phyloP scores from a whole-genome alignment of 495 filamentous ascomycete species.

The Aspergillus incahuasiensis region DNA sequence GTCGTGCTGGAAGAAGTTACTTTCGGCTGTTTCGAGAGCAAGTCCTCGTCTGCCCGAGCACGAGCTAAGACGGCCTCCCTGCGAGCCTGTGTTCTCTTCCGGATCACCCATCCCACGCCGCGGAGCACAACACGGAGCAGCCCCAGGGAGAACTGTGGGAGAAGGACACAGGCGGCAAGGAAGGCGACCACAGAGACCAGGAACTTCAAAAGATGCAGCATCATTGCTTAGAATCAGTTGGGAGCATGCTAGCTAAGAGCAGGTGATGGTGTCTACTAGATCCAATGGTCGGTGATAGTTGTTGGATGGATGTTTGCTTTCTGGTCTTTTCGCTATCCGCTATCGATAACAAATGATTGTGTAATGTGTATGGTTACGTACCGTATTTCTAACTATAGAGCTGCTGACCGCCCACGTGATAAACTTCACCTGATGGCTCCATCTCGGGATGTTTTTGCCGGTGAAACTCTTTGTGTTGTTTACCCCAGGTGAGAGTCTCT shows the following conservation, averaged over 20 bases:
- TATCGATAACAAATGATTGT: constrained; percentile 12
- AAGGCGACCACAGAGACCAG: constrained; percentile 32
- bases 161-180: constrained; percentile 31
- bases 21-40: constrained; percentile 35
- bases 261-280: not conserved
- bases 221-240: constrained; percentile 14
- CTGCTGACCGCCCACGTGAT: constrained; percentile 10
- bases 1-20: constrained; percentile 17
- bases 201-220: constrained; percentile 36
- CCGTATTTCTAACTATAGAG: not conserved
- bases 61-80: constrained; percentile 57
- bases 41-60: constrained; percentile 55
- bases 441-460: constrained; percentile 8
- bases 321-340: constrained; percentile 16
- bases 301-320: constrained; percentile 7
- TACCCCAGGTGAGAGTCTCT: not conserved
- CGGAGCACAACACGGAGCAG: constrained; percentile 37
- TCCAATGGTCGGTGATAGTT: not conserved
- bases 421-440: not conserved
- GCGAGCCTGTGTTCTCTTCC: constrained; percentile 61
- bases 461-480: constrained; percentile 3
- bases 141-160: constrained; percentile 34
- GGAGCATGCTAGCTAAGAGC: constrained; percentile 7
- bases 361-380: not conserved
- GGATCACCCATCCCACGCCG: constrained; percentile 60